Evolutionary conservation across 345 rosid genomes (phyloP).

Genomic region (Murraya koenigii): DNA sequence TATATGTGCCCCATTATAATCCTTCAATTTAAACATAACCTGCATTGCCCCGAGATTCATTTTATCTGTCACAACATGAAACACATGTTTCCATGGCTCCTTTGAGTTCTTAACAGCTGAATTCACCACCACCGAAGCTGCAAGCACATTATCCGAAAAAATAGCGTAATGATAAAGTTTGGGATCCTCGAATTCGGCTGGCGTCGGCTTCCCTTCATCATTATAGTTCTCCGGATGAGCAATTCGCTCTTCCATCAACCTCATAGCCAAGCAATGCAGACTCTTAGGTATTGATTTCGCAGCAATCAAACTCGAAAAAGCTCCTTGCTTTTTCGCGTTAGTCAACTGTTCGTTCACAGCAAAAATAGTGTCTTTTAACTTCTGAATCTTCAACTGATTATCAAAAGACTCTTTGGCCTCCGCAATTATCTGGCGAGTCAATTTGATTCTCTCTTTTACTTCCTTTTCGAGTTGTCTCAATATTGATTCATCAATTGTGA

Average conservation of each 20-base stretch:
- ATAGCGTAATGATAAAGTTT: slow-evolving; percentile 87
- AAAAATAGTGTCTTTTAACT: slow-evolving; percentile 85
- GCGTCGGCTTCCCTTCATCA: slow-evolving; percentile 67
- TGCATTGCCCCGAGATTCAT: slow-evolving; percentile 99
- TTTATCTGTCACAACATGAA: slow-evolving; percentile 96
- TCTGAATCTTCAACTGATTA: slow-evolving; percentile 94
- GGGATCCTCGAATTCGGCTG: slow-evolving; percentile 75
- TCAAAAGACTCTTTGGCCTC: slow-evolving; percentile 96
- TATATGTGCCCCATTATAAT: slow-evolving; percentile 84
- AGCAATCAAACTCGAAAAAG: slow-evolving; percentile 89
- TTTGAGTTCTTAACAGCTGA: slow-evolving; percentile 91
- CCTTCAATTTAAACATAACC: slow-evolving; percentile 92
- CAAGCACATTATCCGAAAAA: slow-evolving; percentile 88
- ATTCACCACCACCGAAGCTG: slow-evolving; percentile 95
- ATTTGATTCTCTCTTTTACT: slow-evolving; percentile 87
- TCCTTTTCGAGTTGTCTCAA: slow-evolving; percentile 89
- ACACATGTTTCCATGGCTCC: slow-evolving; percentile 93
- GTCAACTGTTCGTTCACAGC: slow-evolving; percentile 86
- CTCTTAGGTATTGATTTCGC: slow-evolving; percentile 96
- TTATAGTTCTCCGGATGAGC: slow-evolving; percentile 77
- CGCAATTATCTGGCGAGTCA: slow-evolving; percentile 79
- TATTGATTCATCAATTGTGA: slow-evolving; percentile 58
- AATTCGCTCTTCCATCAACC: slow-evolving; percentile 94
- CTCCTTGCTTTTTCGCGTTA: slow-evolving; percentile 94
- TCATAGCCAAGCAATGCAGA: slow-evolving; percentile 90